Evolutionary conservation across 1,139 yeast species (phyloP).

Genomic region (Starmera stellimalicola): DNA sequence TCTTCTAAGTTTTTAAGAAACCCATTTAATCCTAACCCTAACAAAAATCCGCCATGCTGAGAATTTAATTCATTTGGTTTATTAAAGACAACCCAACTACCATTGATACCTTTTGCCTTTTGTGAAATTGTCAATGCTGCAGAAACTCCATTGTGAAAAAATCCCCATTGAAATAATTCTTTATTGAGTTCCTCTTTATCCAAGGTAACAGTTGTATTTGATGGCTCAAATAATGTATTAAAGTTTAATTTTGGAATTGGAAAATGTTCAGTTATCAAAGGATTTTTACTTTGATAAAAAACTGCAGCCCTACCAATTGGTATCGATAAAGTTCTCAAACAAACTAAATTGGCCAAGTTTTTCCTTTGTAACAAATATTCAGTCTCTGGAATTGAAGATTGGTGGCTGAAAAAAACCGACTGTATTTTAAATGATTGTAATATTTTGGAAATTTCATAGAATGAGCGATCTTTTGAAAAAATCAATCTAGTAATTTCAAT

Average conservation of each 20-base stretch:
- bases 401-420: constrained; percentile 25
- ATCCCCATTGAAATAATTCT: constrained; percentile 66
- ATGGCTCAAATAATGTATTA: constrained; percentile 57
- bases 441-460: constrained; percentile 50
- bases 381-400: constrained; percentile 36
- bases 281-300: constrained; percentile 61
- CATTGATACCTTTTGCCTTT: constrained; percentile 64
- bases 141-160: constrained; percentile 87
- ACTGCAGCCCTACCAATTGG: constrained; percentile 76
- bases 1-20: constrained; percentile 79
- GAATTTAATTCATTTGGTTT: constrained; percentile 61
- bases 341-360: constrained; percentile 52
- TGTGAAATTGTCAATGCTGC: constrained; percentile 73
- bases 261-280: constrained; percentile 77
- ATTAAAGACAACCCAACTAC: constrained; percentile 89
- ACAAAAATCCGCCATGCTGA: constrained; percentile 90
- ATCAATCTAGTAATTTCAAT: constrained; percentile 59
- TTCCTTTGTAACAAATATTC: constrained; percentile 52
- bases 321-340: constrained; percentile 63
- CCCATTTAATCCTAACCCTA: constrained; percentile 89
- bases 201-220: constrained; percentile 52
- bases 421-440: constrained; percentile 67
- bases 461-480: constrained; percentile 71
- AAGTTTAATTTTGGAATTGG: constrained; percentile 73
- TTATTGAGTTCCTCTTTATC: constrained; percentile 46